These are phyloP conservation scores for Echites panduratus DNA, from an alignment of 257 asterid species.

Conservation along the genomic window DNA sequence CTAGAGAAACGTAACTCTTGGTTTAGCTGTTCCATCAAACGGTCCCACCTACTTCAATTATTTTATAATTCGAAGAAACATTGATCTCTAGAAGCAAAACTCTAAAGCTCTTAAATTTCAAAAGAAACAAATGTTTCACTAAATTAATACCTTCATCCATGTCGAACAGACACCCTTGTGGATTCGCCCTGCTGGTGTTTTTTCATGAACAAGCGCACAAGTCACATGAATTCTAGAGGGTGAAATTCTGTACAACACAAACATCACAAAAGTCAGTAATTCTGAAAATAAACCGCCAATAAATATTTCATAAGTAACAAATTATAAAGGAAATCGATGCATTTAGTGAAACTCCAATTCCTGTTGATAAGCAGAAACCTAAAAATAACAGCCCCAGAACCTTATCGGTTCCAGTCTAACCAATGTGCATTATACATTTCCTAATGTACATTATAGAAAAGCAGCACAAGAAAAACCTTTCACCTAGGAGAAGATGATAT, in stretches of 20 bases:
- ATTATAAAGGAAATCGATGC: background rate
- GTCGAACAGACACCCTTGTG: constrained; percentile 98
- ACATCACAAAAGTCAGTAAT: background rate
- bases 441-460: background rate
- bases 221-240: constrained; percentile 82
- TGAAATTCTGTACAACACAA: constrained; percentile 51
- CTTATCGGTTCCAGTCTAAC: background rate
- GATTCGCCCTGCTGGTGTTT: constrained; percentile 78
- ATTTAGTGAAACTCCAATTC: background rate
- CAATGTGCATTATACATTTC: background rate
- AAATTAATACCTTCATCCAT: constrained; percentile 84
- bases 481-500: constrained; percentile 95
- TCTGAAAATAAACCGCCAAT: constrained; percentile 1
- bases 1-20: background rate
- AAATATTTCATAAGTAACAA: background rate
- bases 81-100: background rate
- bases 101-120: background rate
- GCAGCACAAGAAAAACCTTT: constrained; percentile 17
- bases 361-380: background rate
- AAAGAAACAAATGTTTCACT: background rate
- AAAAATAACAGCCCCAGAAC: background rate
- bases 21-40: background rate
- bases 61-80: background rate
- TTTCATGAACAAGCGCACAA: constrained; percentile 85
- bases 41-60: background rate